Evolutionary conservation across 2,329 filamentous ascomycete genomes (phyloP).

Genomic region (Chaetothyriales sp.): DNA sequence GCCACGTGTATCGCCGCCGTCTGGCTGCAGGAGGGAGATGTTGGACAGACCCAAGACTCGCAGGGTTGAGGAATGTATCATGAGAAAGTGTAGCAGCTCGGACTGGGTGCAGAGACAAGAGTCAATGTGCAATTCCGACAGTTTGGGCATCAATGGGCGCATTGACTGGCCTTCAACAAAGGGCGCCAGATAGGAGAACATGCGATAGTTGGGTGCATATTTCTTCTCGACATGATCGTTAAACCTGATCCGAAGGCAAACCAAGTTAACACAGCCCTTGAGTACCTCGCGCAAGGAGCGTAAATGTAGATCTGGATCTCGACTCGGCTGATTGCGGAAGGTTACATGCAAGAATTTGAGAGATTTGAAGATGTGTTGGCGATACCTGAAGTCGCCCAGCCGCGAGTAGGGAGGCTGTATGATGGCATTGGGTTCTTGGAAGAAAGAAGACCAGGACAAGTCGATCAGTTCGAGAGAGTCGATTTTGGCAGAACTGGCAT

Average conservation of each 20-base stretch:
- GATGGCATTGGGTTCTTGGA: slow-evolving; percentile 3
- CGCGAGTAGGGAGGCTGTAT: slow-evolving; percentile 5
- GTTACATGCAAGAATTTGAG: slow-evolving; percentile 8
- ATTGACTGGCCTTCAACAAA: slow-evolving; percentile 6
- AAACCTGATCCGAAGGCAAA: slow-evolving; percentile 6
- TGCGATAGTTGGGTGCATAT: slow-evolving; percentile 7
- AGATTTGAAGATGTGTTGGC: slow-evolving; percentile 2
- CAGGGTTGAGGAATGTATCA: slow-evolving; percentile 9
- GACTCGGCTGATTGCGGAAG: slow-evolving; percentile 8
- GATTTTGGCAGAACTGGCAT: slow-evolving; percentile 6
- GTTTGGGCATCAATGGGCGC: slow-evolving; percentile 5
- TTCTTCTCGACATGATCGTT: slow-evolving; percentile 7
- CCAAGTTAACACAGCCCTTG: slow-evolving; percentile 6
- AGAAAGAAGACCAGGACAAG: slow-evolving; percentile 6
- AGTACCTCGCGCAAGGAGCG: slow-evolving; percentile 7
- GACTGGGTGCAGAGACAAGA: slow-evolving; percentile 11
- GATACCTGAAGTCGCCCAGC: slow-evolving; percentile 6
- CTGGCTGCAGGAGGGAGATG: slow-evolving; percentile 8
- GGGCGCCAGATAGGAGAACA: slow-evolving; percentile 9
- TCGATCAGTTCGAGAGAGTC: slow-evolving; percentile 6
- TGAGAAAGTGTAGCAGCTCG: slow-evolving; percentile 12
- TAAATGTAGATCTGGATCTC: slow-evolving; percentile 6
- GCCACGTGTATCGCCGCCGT: slow-evolving; percentile 9
- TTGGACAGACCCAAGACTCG: slow-evolving; percentile 9
- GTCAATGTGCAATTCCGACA: slow-evolving; percentile 8